Evolutionary conservation across 768 basidiomycete species (phyloP), one percentile per base, ranked within the genome.

Genomic region (Termitomyces sp.): DNA sequence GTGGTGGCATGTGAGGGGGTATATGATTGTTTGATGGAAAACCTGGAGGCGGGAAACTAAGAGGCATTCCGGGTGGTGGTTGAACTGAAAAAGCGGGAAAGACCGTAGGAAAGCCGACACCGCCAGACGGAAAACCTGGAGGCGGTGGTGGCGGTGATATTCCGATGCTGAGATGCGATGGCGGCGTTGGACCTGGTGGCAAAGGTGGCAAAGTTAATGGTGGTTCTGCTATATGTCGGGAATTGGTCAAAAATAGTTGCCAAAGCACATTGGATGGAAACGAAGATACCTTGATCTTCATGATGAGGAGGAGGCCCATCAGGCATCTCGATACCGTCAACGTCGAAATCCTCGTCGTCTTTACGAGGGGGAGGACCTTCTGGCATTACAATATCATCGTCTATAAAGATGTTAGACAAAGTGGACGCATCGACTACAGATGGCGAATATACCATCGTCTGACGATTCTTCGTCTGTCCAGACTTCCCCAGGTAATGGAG

Each of bases 291-390:
- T 51, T 66, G 58, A 18, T 60, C 61, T 48, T 61, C 55, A 61
- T 69, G 57, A 33, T 73, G 73, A 3, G 84, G 83, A 46, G 89
- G 89, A 41, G 88, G 90, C 2, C 88, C 93, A 55, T 87, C 88
- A 13, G 95, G 95, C 87, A 96, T 89, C 13, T 83, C 84, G 44
- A 96, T 95, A 61, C 93, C 93, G 63, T 94, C 92, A 33, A 64
- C 55, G 59, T 92, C 93, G 53, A 82, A 84, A 41, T 79, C 79
- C 1, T 79, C 79, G 38, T 75, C 70, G 44, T 80, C 78, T 32
- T 73, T 66, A 58, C 77, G 80, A 4, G 87, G 80, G 3, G 82
- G 82, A 1, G 82, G 82, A 1, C 86, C 88, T 43, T 78, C 76
- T 3, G 87, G 87, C 80, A 89, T 82, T 16, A 75, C 74, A 55